phyloP scores from a whole-genome alignment of 2,329 filamentous ascomycete genomes.

The Fusarium pseudocircinatum region DNA sequence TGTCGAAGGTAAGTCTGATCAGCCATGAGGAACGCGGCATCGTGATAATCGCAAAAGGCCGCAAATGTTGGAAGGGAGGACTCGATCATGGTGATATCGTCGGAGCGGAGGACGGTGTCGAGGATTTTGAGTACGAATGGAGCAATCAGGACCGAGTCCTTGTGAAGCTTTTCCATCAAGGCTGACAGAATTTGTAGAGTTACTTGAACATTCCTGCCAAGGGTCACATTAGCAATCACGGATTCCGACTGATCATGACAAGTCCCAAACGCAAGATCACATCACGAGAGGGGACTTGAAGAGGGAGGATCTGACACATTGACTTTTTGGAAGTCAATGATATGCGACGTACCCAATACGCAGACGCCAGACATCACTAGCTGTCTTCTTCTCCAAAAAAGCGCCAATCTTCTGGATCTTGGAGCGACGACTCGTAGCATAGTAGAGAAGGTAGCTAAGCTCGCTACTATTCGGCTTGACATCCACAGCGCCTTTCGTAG shows the following conservation, averaged over 20 bases:
- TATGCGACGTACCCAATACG: slow-evolving; percentile 76
- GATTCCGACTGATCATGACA: neutral
- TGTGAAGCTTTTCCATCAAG: slow-evolving; percentile 90
- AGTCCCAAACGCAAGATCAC: neutral
- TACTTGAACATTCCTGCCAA: slow-evolving; percentile 84
- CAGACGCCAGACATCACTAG: slow-evolving; percentile 87
- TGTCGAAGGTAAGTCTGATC: slow-evolving; percentile 85
- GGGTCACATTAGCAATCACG: slow-evolving; percentile 6
- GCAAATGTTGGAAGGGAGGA: slow-evolving; percentile 88
- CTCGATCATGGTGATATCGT: slow-evolving; percentile 92
- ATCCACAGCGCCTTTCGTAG: slow-evolving; percentile 88
- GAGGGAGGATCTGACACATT: slow-evolving; percentile 21
- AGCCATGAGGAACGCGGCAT: slow-evolving; percentile 83
- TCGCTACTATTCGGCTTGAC: slow-evolving; percentile 97
- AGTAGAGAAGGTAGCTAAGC: slow-evolving; percentile 96
- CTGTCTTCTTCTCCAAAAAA: slow-evolving; percentile 94
- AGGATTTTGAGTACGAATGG: slow-evolving; percentile 86
- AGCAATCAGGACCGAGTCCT: slow-evolving; percentile 90
- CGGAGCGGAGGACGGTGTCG: slow-evolving; percentile 81
- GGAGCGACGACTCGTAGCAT: slow-evolving; percentile 90
- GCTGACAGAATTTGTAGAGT: slow-evolving; percentile 92
- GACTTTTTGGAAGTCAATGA: slow-evolving; percentile 5
- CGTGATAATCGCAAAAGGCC: slow-evolving; percentile 88
- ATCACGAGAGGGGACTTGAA: neutral
- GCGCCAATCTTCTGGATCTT: slow-evolving; percentile 96